Conservation (phyloP, 352 stramenopile genomes). For the Pythium vanterpoolii region DNA sequence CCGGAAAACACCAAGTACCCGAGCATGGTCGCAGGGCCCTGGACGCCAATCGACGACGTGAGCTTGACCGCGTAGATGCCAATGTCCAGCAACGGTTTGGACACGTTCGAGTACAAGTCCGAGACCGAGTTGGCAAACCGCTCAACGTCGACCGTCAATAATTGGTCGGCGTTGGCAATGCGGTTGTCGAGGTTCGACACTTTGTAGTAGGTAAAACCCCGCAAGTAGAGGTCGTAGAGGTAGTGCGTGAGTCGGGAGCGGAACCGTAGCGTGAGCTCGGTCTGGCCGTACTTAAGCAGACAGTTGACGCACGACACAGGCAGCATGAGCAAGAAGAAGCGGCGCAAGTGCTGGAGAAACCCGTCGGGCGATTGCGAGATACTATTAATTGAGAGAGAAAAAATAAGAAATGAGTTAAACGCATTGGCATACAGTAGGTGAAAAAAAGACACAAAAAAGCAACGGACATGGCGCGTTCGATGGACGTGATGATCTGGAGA, state of each 20-base stretch:
- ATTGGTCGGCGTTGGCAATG: constrained; percentile 86
- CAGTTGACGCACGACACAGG: constrained; percentile 79
- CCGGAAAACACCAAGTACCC: constrained; percentile 46
- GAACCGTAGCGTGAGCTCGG: constrained; percentile 80
- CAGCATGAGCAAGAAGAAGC: constrained; percentile 77
- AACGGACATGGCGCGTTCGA: constrained; percentile 70
- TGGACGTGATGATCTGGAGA: constrained; percentile 71
- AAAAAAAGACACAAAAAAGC: neutral
- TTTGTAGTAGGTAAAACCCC: constrained; percentile 90
- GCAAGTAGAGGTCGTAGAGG: constrained; percentile 84
- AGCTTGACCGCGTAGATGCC: constrained; percentile 69
- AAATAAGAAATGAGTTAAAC: neutral
- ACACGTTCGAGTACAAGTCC: constrained; percentile 88
- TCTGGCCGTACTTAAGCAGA: constrained; percentile 79
- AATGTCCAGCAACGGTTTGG: constrained; percentile 85
- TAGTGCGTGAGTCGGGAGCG: constrained; percentile 75
- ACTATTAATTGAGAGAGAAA: constrained; percentile 22
- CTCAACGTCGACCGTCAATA: constrained; percentile 85
- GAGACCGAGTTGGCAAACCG: constrained; percentile 78
- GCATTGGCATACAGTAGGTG: no score
- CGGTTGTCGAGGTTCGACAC: constrained; percentile 88
- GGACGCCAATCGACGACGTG: constrained; percentile 65
- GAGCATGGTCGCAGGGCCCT: constrained; percentile 66
- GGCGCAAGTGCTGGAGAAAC: constrained; percentile 60
- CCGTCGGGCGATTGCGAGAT: constrained; percentile 67